phyloP scores from a whole-genome alignment of 345 rosid species.

The Eutrema heterophyllum region DNA sequence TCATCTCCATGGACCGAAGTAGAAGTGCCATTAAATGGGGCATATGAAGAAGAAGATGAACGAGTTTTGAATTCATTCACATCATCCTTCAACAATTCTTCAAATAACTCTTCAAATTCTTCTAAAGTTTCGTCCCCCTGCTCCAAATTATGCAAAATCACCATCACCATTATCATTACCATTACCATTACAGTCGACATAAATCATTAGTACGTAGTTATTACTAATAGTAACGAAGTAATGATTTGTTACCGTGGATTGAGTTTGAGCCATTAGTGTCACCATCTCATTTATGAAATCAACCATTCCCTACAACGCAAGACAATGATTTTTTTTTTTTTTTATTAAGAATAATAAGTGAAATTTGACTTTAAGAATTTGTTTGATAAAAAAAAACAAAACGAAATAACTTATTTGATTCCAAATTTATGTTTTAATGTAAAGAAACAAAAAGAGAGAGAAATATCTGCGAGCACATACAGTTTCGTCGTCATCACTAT shows the following conservation, averaged over 20 bases:
- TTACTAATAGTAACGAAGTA: background rate
- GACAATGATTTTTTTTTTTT: background rate
- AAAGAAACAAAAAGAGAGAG: background rate
- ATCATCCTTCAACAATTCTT: conserved; percentile 27
- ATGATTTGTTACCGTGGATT: conserved; percentile 27
- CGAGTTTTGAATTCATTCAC: conserved; percentile 7
- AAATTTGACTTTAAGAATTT: background rate
- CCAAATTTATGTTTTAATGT: too few species aligned
- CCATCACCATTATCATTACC: background rate
- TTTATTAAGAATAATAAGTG: background rate
- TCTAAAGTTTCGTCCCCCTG: conserved; percentile 31
- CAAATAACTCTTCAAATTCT: conserved; percentile 23
- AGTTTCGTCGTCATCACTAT: conserved; percentile 72
- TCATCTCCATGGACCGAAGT: background rate
- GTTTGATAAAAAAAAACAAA: too few species aligned
- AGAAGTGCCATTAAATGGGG: background rate
- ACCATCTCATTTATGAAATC: conserved; percentile 33
- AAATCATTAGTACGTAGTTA: background rate
- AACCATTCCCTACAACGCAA: conserved; percentile 31
- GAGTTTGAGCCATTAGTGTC: conserved; percentile 32
- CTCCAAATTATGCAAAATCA: background rate
- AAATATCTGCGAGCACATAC: background rate
- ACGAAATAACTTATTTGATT: too few species aligned
- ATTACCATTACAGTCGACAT: background rate
- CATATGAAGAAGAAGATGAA: conserved; percentile 4